Conservation (phyloP, 139 green algal species). For the Micractinium sp. region DNA sequence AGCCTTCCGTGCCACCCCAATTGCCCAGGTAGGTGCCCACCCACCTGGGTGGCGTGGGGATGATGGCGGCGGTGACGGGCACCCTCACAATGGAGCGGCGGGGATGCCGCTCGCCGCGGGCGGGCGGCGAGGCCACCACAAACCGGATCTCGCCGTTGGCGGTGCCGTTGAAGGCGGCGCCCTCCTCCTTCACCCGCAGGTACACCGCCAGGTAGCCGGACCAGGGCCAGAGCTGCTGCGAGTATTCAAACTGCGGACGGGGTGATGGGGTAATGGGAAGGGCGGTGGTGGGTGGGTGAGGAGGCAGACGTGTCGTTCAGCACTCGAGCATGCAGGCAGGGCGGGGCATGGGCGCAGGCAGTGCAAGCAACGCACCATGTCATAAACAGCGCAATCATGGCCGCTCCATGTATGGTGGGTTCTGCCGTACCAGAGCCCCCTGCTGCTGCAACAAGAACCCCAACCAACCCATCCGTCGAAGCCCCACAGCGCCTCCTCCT, state of each 20-base stretch:
- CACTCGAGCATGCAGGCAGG: too few species aligned
- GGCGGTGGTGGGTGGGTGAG: neutral
- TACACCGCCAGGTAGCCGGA: conserved; percentile 92
- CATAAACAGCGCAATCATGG: neutral
- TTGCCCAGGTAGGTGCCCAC: too few species aligned
- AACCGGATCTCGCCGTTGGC: conserved; percentile 66
- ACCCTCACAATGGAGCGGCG: conserved; percentile 63
- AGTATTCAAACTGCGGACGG: conserved; percentile 28
- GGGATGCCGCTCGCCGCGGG: conserved; percentile 36
- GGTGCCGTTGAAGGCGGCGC: conserved; percentile 44
- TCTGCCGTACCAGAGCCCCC: too few species aligned
- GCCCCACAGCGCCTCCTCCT: too few species aligned
- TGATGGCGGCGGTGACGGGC: conserved; percentile 70
- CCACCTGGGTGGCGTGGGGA: conserved; percentile 72
- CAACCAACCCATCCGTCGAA: too few species aligned
- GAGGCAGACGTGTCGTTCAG: too few species aligned
- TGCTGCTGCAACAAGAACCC: too few species aligned
- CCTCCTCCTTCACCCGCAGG: conserved; percentile 73
- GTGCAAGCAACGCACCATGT: too few species aligned
- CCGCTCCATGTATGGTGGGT: neutral
- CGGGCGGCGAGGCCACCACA: conserved; percentile 78
- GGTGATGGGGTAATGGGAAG: neutral
- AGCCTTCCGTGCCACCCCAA: neutral
- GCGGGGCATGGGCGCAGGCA: too few species aligned
- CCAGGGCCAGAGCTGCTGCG: conserved; percentile 93